phyloP scores from a whole-genome alignment of 495 filamentous ascomycete species.

The Elaphomyces granulatus region DNA sequence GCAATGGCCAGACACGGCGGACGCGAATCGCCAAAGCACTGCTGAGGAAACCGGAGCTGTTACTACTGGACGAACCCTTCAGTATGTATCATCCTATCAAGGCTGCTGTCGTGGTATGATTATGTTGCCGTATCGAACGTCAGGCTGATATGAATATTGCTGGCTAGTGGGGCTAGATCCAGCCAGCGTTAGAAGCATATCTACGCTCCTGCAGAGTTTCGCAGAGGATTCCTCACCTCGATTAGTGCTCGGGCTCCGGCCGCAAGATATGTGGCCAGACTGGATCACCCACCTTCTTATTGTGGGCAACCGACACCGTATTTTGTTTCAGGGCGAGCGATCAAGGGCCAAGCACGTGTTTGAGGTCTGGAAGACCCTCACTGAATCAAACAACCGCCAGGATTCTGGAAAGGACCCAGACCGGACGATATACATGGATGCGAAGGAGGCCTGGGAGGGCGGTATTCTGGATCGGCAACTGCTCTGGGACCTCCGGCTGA shows the following conservation, averaged over 20 bases:
- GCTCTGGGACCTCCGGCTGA: slow-evolving; percentile 15
- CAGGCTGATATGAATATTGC: neutral
- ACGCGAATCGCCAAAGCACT: slow-evolving; percentile 79
- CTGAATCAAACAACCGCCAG: neutral
- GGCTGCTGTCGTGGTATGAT: too few relatives aligned
- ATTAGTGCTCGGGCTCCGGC: slow-evolving; percentile 60
- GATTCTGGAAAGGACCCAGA: neutral
- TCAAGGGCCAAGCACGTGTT: slow-evolving; percentile 10
- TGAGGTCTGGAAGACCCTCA: slow-evolving; percentile 14
- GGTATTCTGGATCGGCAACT: slow-evolving; percentile 21
- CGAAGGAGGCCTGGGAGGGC: slow-evolving; percentile 8
- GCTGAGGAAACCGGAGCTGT: slow-evolving; percentile 58
- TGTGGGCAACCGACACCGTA: slow-evolving; percentile 43
- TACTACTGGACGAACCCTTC: slow-evolving; percentile 89
- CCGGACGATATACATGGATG: slow-evolving; percentile 4
- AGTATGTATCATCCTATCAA: slow-evolving; percentile 46
- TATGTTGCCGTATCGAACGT: neutral
- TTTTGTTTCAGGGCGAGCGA: slow-evolving; percentile 30
- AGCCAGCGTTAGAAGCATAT: slow-evolving; percentile 52
- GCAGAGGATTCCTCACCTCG: slow-evolving; percentile 50
- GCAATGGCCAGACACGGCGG: slow-evolving; percentile 81
- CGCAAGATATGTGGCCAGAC: slow-evolving; percentile 71
- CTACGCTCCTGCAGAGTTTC: slow-evolving; percentile 48
- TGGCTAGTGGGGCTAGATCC: slow-evolving; percentile 74
- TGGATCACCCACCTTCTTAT: slow-evolving; percentile 79